Conservation (phyloP, 192 early-diverging fungal species). For the Linnemannia exigua region DNA sequence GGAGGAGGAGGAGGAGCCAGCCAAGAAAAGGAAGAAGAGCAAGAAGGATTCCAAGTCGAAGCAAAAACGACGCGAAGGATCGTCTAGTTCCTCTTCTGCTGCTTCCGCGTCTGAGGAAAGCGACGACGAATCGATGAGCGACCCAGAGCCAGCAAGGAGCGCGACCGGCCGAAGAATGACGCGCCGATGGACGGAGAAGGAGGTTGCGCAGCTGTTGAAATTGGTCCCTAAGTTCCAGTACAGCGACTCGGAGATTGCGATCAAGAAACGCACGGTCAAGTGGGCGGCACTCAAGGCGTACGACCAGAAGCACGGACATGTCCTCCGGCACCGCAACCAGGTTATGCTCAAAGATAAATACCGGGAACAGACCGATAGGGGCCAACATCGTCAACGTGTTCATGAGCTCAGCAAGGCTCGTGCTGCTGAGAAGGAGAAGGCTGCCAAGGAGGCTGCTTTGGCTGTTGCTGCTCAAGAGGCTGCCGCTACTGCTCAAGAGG, state of each 20-base stretch:
- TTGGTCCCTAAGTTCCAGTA: slow-evolving; percentile 31
- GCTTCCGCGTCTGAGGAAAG: not conserved
- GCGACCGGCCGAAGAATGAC: slow-evolving; percentile 4
- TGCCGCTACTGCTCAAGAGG: no score
- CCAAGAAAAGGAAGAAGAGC: not conserved
- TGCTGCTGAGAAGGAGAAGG: not conserved
- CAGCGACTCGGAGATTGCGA: not conserved
- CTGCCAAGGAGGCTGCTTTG: not conserved
- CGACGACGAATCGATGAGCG: not conserved
- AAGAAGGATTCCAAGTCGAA: not conserved
- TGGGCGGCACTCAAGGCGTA: slow-evolving; percentile 38
- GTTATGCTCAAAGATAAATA: slow-evolving; percentile 53
- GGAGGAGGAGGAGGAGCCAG: not conserved
- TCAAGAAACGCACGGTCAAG: slow-evolving; percentile 7
- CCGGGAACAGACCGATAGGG: slow-evolving; percentile 31
- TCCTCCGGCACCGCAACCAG: slow-evolving; percentile 23
- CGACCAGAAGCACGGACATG: slow-evolving; percentile 24
- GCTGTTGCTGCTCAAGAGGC: not conserved
- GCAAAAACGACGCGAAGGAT: not conserved
- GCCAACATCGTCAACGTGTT: slow-evolving; percentile 14
- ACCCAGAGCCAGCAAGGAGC: not conserved
- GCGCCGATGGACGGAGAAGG: slow-evolving; percentile 20
- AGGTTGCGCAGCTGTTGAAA: slow-evolving; percentile 15
- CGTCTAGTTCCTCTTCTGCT: not conserved
- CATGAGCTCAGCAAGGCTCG: not conserved